phyloP scores from a whole-genome alignment of 495 filamentous ascomycete species.

The Aspergillus hancockii region DNA sequence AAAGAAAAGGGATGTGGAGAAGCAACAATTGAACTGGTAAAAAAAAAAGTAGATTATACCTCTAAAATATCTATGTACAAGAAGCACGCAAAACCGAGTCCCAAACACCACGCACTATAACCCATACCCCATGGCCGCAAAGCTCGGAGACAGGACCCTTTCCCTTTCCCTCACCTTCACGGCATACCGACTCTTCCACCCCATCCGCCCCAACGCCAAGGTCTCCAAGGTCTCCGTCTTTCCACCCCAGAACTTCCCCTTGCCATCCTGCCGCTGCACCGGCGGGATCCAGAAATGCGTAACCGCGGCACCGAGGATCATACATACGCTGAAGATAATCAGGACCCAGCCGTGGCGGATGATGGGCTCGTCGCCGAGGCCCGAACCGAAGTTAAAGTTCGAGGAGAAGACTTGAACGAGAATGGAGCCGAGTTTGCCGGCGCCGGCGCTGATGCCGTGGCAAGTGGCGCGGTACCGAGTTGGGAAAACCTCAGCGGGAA shows the following conservation, averaged over 20 bases:
- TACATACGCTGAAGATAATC: slow-evolving; percentile 47
- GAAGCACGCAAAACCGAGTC: no score
- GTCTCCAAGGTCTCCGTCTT: slow-evolving; percentile 45
- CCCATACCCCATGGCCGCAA: neutral
- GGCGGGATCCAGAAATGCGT: slow-evolving; percentile 49
- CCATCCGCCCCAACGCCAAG: slow-evolving; percentile 39
- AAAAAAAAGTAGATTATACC: neutral
- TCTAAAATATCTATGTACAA: neutral
- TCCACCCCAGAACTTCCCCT: slow-evolving; percentile 38
- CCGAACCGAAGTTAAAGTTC: slow-evolving; percentile 43
- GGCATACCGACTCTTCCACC: slow-evolving; percentile 42
- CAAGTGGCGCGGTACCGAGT: slow-evolving; percentile 59
- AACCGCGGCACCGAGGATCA: slow-evolving; percentile 46
- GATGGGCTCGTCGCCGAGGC: slow-evolving; percentile 31
- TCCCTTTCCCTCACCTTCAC: slow-evolving; percentile 4
- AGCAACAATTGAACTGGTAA: no score
- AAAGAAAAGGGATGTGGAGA: neutral
- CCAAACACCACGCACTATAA: neutral
- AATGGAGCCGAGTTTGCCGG: slow-evolving; percentile 60
- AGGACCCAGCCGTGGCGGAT: slow-evolving; percentile 45
- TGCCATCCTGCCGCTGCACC: slow-evolving; percentile 31
- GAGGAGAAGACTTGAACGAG: slow-evolving; percentile 54
- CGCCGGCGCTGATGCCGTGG: slow-evolving; percentile 56
- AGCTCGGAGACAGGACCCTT: slow-evolving; percentile 1
- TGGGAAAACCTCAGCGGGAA: slow-evolving; percentile 62